Conservation (phyloP, 2,329 filamentous ascomycete species). For the Amylocarpus encephaloides region DNA sequence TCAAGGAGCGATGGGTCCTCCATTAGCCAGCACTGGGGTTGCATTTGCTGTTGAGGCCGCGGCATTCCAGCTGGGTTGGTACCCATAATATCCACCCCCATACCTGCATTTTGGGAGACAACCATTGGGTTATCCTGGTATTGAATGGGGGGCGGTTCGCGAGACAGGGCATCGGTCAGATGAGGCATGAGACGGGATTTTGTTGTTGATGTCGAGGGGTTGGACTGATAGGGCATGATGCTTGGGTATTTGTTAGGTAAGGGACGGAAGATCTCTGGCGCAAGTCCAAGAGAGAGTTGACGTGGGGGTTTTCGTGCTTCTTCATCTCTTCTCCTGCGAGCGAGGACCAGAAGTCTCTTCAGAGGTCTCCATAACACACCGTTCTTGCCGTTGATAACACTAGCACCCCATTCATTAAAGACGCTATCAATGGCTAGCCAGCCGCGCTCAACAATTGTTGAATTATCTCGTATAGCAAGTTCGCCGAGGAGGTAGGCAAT, state of each 20-base stretch:
- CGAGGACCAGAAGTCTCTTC: constrained; percentile 53
- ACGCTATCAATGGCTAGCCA: constrained; percentile 35
- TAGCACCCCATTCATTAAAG: constrained; percentile 23
- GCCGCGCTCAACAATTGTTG: constrained; percentile 35
- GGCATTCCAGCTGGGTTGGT: constrained; percentile 21
- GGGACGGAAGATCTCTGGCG: neutral
- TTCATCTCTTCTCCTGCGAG: constrained; percentile 45
- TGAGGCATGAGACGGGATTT: neutral
- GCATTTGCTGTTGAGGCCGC: constrained; percentile 14
- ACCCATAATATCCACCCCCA: constrained; percentile 16
- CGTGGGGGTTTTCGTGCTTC: constrained; percentile 30
- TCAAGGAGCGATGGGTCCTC: constrained; percentile 23
- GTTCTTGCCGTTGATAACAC: constrained; percentile 35
- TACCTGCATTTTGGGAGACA: constrained; percentile 20
- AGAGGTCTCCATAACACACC: constrained; percentile 59
- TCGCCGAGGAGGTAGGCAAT: constrained; percentile 39
- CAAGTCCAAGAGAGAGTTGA: constrained; percentile 7
- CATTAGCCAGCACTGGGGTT: constrained; percentile 21
- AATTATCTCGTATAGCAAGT: constrained; percentile 32
- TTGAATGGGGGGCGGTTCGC: neutral
- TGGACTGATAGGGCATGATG: neutral
- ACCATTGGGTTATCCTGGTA: constrained; percentile 8
- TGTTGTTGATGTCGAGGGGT: neutral
- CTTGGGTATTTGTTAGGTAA: too few species aligned
- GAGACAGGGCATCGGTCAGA: neutral